Evolutionary conservation across 345 rosid species (phyloP).

Genomic region (Camelina sativa): DNA sequence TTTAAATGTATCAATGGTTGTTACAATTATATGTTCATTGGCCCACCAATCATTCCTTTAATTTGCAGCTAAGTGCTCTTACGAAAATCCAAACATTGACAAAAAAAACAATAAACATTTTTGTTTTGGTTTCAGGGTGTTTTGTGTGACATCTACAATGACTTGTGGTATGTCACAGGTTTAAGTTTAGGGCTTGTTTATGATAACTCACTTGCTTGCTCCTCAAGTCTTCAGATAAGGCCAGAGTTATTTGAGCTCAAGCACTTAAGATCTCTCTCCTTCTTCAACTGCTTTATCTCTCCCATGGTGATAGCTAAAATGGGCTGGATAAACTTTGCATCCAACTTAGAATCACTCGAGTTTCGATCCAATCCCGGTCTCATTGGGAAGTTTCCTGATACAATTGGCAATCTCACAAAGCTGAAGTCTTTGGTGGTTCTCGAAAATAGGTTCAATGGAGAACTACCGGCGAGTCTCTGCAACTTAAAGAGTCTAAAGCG

Average conservation of each 20-base stretch:
- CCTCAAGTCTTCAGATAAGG: constrained; percentile 58
- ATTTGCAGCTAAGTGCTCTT: neutral
- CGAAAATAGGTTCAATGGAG: constrained; percentile 68
- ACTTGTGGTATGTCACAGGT: constrained; percentile 77
- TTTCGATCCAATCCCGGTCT: constrained; percentile 80
- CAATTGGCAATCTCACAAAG: constrained; percentile 56
- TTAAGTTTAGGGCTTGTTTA: constrained; percentile 73
- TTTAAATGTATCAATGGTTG: constrained; percentile 37
- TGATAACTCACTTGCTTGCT: constrained; percentile 79
- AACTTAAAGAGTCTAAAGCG: constrained; percentile 44
- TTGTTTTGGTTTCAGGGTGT: constrained; percentile 67
- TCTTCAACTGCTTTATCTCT: constrained; percentile 74
- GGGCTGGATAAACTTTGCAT: constrained; percentile 62
- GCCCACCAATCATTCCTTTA: constrained; percentile 37
- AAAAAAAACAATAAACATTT: neutral
- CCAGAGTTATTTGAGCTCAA: constrained; percentile 69
- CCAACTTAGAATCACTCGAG: constrained; percentile 64
- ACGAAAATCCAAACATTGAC: constrained; percentile 6
- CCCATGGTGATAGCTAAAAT: constrained; percentile 46
- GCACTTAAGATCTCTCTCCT: constrained; percentile 72
- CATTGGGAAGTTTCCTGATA: constrained; percentile 51
- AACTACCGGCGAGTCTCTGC: constrained; percentile 57
- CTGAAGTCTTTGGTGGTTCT: constrained; percentile 76
- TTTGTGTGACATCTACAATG: constrained; percentile 78
- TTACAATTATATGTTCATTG: constrained; percentile 31